Evolutionary conservation across 129 eudicot species (phyloP).

Genomic region (Deinandra increscens): DNA sequence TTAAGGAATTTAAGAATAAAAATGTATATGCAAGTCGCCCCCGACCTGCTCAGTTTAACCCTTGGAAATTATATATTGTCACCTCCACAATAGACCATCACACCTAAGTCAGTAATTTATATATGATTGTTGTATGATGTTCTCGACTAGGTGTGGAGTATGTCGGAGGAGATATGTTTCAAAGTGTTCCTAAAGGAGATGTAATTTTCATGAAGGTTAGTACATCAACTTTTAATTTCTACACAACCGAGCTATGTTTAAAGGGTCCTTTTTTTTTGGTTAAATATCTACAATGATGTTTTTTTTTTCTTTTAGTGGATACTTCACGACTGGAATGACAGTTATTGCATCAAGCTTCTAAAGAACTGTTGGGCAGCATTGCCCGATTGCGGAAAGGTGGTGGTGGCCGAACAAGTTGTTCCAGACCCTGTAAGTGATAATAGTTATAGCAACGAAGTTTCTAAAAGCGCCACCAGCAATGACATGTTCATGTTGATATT

Average conservation of each 20-base stretch:
- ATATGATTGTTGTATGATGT: background rate
- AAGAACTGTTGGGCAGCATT: slow-evolving; percentile 38
- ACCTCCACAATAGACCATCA: no score
- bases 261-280: background rate
- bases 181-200: slow-evolving; percentile 40
- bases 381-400: slow-evolving; percentile 38
- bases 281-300: background rate
- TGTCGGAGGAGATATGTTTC: slow-evolving; percentile 42
- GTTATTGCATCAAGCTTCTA: slow-evolving; percentile 36
- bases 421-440: slow-evolving; percentile 32
- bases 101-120: no score
- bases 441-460: background rate
- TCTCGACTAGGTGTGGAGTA: slow-evolving; percentile 30
- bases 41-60: no score
- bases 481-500: slow-evolving; percentile 37
- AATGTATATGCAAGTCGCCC: no score
- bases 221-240: background rate
- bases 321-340: slow-evolving; percentile 48
- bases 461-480: slow-evolving; percentile 2
- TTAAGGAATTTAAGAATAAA: no score
- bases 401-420: slow-evolving; percentile 37
- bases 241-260: no score
- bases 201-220: slow-evolving; percentile 40
- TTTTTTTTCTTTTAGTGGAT: slow-evolving; percentile 34
- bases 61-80: no score